Base-by-base conservation (phyloP, 805 yeast species). In the Zygoascus tannicola region DNA sequence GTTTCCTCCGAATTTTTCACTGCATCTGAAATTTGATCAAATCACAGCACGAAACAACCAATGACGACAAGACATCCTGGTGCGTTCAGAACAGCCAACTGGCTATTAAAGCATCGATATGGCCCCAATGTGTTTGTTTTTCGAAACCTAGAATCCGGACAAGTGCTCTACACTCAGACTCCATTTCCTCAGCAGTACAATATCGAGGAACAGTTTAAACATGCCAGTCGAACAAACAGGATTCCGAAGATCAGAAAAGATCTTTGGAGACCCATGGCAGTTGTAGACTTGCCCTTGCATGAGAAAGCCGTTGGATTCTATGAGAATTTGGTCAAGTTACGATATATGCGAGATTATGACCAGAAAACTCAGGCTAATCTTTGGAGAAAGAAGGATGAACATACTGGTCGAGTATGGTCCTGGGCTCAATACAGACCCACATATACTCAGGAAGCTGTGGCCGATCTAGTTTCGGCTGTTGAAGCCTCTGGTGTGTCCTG, bases 251-350 rank as follows among this genome's bases (percentile, higher is more conserved):
- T 40, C 23, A 78, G 97, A 66, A 73, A 80, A 54, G 97, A 88
- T 63, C 69, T 87, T 41, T 88, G 97, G 97, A 73, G 90, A 55
- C 74, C 88, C 43, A 76, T 90, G 85, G 85, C 92, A 37, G 92
- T 87, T 35, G 87, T 85, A 1, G 76, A 76, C 50, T 75, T 83
- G 51, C 68, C 70, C 33, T 62, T 62, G 41, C 77, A 80, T 57
- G 80, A 78, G 40, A 64, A 70, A 35, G 85, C 95, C 1, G 75
- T 77, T 14, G 76, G 79, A 35, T 81, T 92, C 5, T 86, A 80
- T 64, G 75, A 80, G 48, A 82, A 81, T 21, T 69, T 88, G 45
- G 80, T 84, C 4, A 76, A 81, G 55, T 73, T 88, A 57, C 77
- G 94, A 59, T 70, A 75, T 52, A 70, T 76, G 63, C 74, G 97